Evolutionary conservation across 176 grass and related monocot genomes (phyloP), one percentile per base, ranked within the genome.

Genomic region (Chloris gayana): DNA sequence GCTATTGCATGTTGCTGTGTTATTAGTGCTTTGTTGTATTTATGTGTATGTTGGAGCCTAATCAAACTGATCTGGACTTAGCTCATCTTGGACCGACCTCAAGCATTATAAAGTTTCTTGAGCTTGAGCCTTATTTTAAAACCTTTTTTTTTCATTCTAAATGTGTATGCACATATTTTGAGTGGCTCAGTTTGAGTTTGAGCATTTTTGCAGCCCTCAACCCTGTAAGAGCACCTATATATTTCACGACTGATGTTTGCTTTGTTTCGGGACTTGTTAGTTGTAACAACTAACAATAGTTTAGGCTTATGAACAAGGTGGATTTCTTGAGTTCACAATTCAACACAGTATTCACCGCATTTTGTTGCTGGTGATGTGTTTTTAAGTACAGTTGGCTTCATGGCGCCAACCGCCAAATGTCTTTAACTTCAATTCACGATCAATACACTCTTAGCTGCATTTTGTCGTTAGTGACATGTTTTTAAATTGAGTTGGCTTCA

Each of bases 41-140:
- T 49, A 46, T 64, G 75, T 64, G 31, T 77, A 64, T 61, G 58
- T 59, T 14, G 64, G 19, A 64, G 26, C 59, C 26, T 33, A 76
- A 22, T 63, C 38, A 64, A 46, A 25, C 47, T 18, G 3, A 50
- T 50, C 15, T 50, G 47, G 3, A 18, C 47, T 50, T 5, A 50
- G 47, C 47, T 18, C 47, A 18, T 3, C 15, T 50, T 14, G 47
- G 47, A 14, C 5, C 14, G 47, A 50, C 47, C 47, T 5, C 14
- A 50, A 50, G 14, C 47, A 50, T 50, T 50, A 50, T 50, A 14
- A 44, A 44, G 9, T 45, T 45, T 45, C 10, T 45, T 50, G 0
- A 6, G 47, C 14, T 50, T 50, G 47, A 5, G 47, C 47, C 35
- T 37, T 37, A 5, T 37, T 44, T 17, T n/a, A n/a, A n/a, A n/a